Conservation (phyloP, 2,329 filamentous ascomycete species). For the Xylaria digitata region DNA sequence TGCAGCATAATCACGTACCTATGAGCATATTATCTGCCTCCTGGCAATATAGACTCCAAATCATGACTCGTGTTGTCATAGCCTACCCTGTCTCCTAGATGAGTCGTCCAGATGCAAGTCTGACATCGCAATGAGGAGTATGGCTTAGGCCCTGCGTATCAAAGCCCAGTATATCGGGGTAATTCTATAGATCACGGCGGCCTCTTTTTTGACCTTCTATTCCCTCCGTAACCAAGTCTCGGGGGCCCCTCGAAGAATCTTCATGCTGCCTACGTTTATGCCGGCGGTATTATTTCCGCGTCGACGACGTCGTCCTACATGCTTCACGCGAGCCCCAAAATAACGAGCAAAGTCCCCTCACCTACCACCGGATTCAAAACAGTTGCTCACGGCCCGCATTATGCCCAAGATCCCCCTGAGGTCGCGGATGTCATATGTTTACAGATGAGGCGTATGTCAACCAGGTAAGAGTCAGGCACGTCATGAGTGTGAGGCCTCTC, state of each 20-base stretch:
- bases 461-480: background rate
- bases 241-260: background rate
- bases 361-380: background rate
- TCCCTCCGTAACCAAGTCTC: background rate
- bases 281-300: constrained; percentile 30
- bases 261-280: background rate
- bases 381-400: background rate
- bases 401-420: constrained; percentile 18
- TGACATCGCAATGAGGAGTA: background rate
- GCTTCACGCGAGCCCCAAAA: constrained; percentile 11
- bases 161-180: background rate
- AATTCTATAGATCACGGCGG: background rate
- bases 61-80: background rate
- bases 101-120: background rate
- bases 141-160: background rate
- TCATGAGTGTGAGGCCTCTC: constrained; percentile 12
- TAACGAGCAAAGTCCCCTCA: background rate
- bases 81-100: background rate
- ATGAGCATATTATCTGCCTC: background rate
- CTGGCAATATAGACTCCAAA: background rate
- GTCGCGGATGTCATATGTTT: constrained; percentile 2
- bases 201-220: background rate
- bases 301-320: background rate
- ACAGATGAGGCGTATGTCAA: constrained; percentile 2
- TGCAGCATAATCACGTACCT: background rate